Evolutionary conservation across 345 rosid genomes (phyloP).

Genomic region (Ailanthus altissimus): DNA sequence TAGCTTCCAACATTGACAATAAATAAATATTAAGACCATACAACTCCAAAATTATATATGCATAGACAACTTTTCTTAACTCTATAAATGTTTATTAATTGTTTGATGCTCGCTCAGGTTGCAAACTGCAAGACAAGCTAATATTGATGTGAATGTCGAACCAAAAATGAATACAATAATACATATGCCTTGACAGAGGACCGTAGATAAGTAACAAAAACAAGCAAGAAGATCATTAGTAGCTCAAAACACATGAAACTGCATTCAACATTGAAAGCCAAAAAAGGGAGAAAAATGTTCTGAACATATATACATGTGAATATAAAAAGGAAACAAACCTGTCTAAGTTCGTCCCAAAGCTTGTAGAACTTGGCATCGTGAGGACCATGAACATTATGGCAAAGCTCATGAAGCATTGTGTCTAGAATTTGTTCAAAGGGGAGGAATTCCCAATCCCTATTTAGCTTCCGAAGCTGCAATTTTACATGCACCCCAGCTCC

Average conservation of each 20-base stretch:
- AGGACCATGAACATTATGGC: conserved; percentile 84
- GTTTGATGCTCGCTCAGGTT: background rate
- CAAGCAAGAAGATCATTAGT: background rate
- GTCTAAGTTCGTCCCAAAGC: conserved; percentile 93
- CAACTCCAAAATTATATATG: background rate
- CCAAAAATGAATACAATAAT: background rate
- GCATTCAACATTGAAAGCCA: background rate
- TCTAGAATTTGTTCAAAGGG: conserved; percentile 75
- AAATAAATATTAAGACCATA: conserved; percentile 3
- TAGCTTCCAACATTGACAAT: background rate
- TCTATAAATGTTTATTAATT: background rate
- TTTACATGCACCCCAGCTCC: conserved; percentile 69
- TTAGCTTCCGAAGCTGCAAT: conserved; percentile 74
- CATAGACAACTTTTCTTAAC: background rate
- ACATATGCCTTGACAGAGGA: background rate
- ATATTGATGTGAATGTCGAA: background rate
- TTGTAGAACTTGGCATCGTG: conserved; percentile 84
- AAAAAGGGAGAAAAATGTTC: background rate
- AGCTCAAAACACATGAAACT: background rate
- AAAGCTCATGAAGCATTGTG: conserved; percentile 96
- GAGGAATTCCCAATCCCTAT: conserved; percentile 61
- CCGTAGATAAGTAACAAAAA: background rate
- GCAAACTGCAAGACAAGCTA: background rate
- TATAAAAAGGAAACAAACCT: conserved; percentile 42
- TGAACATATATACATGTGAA: background rate